Evolutionary conservation across 2,329 filamentous ascomycete genomes (phyloP).

Genomic region (Aureobasidium leucospermi): DNA sequence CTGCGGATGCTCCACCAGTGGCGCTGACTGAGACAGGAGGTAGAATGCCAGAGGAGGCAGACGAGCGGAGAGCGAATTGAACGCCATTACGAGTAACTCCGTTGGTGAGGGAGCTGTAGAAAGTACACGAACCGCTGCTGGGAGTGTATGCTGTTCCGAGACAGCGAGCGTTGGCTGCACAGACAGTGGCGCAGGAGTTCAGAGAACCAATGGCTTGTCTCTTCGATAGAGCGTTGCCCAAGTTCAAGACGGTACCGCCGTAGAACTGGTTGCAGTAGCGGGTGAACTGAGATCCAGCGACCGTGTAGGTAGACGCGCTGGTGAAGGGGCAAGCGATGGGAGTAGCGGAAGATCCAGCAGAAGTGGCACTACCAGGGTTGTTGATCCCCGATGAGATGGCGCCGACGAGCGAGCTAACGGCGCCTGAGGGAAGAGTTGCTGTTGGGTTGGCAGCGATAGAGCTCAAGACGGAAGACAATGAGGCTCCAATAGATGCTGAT

Average conservation of each 20-base stretch:
- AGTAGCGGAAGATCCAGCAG: not conserved
- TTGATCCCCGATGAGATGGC: not conserved
- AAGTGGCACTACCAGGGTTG: not conserved
- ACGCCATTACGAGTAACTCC: not conserved
- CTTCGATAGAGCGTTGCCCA: not conserved
- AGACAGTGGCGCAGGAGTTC: not conserved
- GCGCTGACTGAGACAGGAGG: not conserved
- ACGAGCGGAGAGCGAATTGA: not conserved
- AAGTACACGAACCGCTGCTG: not conserved
- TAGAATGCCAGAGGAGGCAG: not conserved
- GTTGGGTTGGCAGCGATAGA: conserved; percentile 5
- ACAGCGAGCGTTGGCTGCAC: not conserved
- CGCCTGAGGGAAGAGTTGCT: not conserved
- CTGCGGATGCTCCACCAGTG: not conserved
- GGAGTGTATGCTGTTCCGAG: not conserved
- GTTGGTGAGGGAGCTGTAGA: conserved; percentile 1
- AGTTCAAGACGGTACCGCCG: not conserved
- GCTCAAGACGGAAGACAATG: conserved; percentile 2
- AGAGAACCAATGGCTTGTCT: not conserved
- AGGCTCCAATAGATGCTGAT: not conserved
- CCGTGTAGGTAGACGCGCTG: not conserved
- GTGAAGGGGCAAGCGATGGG: not conserved
- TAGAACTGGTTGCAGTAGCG: conserved; percentile 12
- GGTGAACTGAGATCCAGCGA: not conserved
- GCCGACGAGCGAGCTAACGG: not conserved